Base-by-base conservation (phyloP, 768 basidiomycete genomes). In the Rossbeevera mucosa region DNA sequence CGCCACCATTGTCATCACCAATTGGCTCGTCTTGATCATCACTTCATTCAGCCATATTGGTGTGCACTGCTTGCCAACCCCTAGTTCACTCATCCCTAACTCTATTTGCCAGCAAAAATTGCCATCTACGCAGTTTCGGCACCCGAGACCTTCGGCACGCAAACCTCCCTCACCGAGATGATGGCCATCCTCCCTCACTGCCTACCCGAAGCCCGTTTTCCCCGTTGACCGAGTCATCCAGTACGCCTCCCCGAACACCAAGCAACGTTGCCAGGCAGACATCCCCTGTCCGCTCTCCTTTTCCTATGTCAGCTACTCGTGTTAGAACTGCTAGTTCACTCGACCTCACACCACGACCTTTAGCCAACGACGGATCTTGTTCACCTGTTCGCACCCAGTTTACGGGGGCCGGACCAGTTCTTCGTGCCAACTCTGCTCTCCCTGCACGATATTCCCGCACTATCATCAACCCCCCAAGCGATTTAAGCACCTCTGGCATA, bases 121-220 rank as follows among this genome's bases (percentile, higher is more conserved):
- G 92, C 61, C 90, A 94, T 64, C 64, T 81, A 48, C 87, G 83
- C 75, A 80, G 74, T 57, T 94, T 92, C 59, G 91, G 88, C 20
- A 90, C 86, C 8, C 77, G 79, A 48, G 82, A 88, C 61, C 76
- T 89, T 28, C 80, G 87, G 47, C 80, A 83, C 49, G 84, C 83
- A 50, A 87, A 88, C 63, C 79, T 87, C 9, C 81, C 85, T 22
- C 66, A 80, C 54, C 68, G 71, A 57, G 69, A 72, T 29, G 74
- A 75, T 20, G 48, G 64, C 56, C 65, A 61, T 38, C 58, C 72
- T 33, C 69, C 71, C n/a, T 55, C 67, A 9, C 60, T 74, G 45
- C 67, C 73, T 41, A 56, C 59, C 13, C 59, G 61, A 52, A 63
- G 42, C 48, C 50, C 61, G 20, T 58, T 64, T n/a, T 51, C 66